phyloP scores from a whole-genome alignment of 495 filamentous ascomycete genomes.

The Immersiella caudata region DNA sequence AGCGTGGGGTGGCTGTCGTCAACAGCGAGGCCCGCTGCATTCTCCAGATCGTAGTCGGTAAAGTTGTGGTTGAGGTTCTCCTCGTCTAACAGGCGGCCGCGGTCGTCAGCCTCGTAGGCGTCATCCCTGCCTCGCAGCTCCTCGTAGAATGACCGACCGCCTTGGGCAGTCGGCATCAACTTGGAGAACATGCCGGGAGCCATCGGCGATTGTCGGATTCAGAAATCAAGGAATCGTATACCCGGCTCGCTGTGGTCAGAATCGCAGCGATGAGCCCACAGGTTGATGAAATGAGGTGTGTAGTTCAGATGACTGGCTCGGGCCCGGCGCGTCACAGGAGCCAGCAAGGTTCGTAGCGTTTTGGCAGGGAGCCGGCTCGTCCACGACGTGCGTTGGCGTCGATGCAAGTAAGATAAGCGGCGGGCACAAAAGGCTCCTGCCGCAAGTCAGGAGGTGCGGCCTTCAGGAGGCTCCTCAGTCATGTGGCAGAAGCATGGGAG shows the following conservation, averaged over 20 bases:
- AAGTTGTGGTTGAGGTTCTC: conserved; percentile 68
- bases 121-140: conserved; percentile 64
- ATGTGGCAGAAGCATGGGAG: conserved; percentile 7
- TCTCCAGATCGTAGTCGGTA: conserved; percentile 70
- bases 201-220: conserved; percentile 48
- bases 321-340: neutral
- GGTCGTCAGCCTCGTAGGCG: conserved; percentile 68
- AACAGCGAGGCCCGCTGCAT: conserved; percentile 62
- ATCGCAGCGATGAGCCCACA: neutral
- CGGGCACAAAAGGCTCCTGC: neutral
- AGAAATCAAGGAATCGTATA: neutral
- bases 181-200: conserved; percentile 77
- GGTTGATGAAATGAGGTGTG: neutral
- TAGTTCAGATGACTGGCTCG: neutral
- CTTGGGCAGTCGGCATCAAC: conserved; percentile 61
- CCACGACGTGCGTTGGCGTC: too few relatives aligned
- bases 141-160: conserved; percentile 71
- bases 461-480: conserved; percentile 7
- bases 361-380: too few relatives aligned
- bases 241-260: neutral
- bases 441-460: conserved; percentile 21
- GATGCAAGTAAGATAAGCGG: neutral
- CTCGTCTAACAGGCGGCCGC: conserved; percentile 69
- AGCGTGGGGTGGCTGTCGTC: conserved; percentile 65
- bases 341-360: neutral